Percentiles rank a stretch among this genome's conserved stretches.
Conservation (phyloP, 2,329 filamentous ascomycete genomes). For the Amesomyces nigricolor region DNA sequence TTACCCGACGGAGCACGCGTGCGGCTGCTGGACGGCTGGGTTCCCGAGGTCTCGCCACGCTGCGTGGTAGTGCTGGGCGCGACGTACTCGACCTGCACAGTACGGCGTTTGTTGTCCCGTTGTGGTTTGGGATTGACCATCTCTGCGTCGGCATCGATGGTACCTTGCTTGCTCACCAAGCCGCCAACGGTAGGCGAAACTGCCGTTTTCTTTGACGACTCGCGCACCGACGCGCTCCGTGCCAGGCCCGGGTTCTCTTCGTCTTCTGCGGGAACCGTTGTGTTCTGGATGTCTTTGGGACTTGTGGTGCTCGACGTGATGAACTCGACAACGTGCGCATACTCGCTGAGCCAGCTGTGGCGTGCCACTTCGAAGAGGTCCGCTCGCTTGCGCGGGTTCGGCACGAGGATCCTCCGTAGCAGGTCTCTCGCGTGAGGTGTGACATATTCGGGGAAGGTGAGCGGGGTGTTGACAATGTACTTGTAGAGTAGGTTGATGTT, state of each 20-base stretch:
- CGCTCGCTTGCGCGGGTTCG: slow-evolving; percentile 88
- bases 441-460: slow-evolving; percentile 98
- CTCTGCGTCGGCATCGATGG: slow-evolving; percentile 62
- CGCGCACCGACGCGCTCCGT: slow-evolving; percentile 89
- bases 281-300: slow-evolving; percentile 76
- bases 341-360: slow-evolving; percentile 97
- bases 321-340: slow-evolving; percentile 91
- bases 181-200: slow-evolving; percentile 51
- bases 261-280: slow-evolving; percentile 58
- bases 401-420: slow-evolving; percentile 85
- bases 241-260: slow-evolving; percentile 58
- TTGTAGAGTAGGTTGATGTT: slow-evolving; percentile 99
- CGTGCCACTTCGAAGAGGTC: slow-evolving; percentile 96
- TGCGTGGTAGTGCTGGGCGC: slow-evolving; percentile 81
- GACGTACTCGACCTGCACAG: slow-evolving; percentile 96
- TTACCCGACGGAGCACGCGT: slow-evolving; percentile 51
- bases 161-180: slow-evolving; percentile 66
- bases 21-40: slow-evolving; percentile 34
- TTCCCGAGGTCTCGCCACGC: slow-evolving; percentile 49
- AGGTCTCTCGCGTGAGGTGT: slow-evolving; percentile 93
- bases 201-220: slow-evolving; percentile 65
- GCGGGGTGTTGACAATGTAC: slow-evolving; percentile 94
- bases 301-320: slow-evolving; percentile 94
- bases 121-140: slow-evolving; percentile 54
- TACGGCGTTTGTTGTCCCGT: slow-evolving; percentile 85